Conservation (phyloP, 75 land plant genomes). For the Pinus albicaulis region DNA sequence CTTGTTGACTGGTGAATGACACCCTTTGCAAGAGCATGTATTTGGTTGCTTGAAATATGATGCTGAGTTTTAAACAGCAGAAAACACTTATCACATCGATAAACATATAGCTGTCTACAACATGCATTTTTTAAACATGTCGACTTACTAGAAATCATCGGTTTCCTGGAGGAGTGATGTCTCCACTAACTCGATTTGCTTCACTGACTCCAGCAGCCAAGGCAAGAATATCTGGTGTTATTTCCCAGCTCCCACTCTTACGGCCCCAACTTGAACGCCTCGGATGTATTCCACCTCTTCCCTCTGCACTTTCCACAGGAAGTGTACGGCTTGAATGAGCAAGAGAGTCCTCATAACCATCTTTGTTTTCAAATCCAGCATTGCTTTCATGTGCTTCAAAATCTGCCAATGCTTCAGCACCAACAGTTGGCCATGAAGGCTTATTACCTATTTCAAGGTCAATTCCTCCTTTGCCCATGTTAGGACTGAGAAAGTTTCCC, state of each 20-base stretch:
- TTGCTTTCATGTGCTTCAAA: conserved; percentile 33
- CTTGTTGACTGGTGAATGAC: too few species aligned
- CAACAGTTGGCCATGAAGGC: conserved; percentile 54
- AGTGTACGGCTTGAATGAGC: conserved; percentile 45
- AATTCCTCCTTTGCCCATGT: conserved; percentile 58
- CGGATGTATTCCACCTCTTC: conserved; percentile 46
- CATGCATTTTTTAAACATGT: too few species aligned
- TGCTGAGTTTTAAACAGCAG: too few species aligned
- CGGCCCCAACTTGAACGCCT: conserved; percentile 96
- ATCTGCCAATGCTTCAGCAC: conserved; percentile 29
- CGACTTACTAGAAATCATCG: background rate
- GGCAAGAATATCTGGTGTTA: conserved; percentile 82
- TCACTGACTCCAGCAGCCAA: conserved; percentile 60
- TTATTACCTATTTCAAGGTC: conserved; percentile 78
- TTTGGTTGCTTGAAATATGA: too few species aligned
- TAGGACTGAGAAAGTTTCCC: conserved; percentile 67
- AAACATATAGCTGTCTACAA: too few species aligned
- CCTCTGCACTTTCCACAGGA: conserved; percentile 34
- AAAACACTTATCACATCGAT: too few species aligned
- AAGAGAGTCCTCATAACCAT: conserved; percentile 37
- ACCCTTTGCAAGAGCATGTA: too few species aligned
- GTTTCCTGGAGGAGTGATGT: conserved; percentile 11
- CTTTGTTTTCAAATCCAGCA: conserved; percentile 52
- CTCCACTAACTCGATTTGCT: conserved; percentile 20
- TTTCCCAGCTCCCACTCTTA: conserved; percentile 95